Percentiles rank a stretch among this genome's conserved stretches.
phyloP scores from a whole-genome alignment of 169 alveolate species.

The Sarcocystis neurona region DNA sequence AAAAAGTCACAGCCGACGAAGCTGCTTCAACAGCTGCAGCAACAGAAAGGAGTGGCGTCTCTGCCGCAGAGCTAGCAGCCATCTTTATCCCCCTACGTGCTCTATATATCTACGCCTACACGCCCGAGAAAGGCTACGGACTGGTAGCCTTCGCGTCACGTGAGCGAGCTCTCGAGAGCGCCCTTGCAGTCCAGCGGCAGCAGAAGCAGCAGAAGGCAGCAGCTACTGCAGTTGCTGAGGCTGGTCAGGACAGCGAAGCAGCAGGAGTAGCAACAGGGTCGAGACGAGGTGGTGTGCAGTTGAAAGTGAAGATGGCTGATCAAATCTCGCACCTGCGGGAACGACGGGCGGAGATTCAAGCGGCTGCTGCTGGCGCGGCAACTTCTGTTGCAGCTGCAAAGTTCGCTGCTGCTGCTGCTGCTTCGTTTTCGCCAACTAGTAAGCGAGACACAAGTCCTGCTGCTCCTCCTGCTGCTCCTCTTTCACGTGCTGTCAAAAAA shows the following conservation, averaged over 20 bases:
- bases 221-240: conserved; percentile 14
- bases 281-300: neutral
- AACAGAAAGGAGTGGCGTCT: conserved; percentile 10
- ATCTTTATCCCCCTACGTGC: conserved; percentile 39
- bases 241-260: neutral
- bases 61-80: neutral
- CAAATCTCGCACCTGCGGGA: conserved; percentile 22
- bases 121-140: neutral
- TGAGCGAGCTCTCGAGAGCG: conserved; percentile 57
- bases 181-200: conserved; percentile 52
- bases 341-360: conserved; percentile 14
- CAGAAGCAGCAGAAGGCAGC: neutral
- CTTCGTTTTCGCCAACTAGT: too few species aligned
- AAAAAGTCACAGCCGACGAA: too few species aligned
- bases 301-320: neutral
- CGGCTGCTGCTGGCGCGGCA: conserved; percentile 47
- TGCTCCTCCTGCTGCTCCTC: too few species aligned
- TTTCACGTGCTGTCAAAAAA: too few species aligned
- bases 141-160: conserved; percentile 53
- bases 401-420: conserved; percentile 36
- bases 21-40: neutral
- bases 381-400: conserved; percentile 45
- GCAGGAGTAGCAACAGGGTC: neutral
- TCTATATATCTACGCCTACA: conserved; percentile 37
- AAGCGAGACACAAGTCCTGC: too few species aligned